Evolutionary conservation across 345 rosid genomes (phyloP), one percentile per base, ranked within the genome.

Genomic region (Syzygium aqueum): DNA sequence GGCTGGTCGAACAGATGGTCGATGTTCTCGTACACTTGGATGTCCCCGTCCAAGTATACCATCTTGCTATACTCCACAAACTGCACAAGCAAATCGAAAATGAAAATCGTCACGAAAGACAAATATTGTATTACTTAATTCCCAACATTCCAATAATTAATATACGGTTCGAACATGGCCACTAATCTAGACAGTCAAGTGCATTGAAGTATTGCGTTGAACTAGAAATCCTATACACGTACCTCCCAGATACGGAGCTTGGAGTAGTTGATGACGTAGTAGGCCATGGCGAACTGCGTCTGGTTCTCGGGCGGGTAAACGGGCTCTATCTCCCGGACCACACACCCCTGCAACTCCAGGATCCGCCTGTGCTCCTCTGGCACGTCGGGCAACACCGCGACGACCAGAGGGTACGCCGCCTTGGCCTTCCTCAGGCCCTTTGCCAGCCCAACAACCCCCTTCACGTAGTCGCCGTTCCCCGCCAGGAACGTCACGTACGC

Each of bases 201-300:
- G 65, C 65, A 59, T 59, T 59, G 27, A 59, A 59, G 65, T 59
- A 59, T 27, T 59, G 28, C 65, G 11, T 27, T 59, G 30, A 59
- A 59, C 65, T 28, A 84, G 85, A 53, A 73, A 73, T 73, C 9
- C 43, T 3, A 28, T 4, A 84, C 12, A 1, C 85, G 85, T 90
- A 96, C 99, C 95, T 95, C 94, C 99, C 99, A 97, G 52, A 97
- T 95, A 56, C 98, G 98, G 40, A 97, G 98, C 87, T 97, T 97
- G 86, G 98, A 95, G 92, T 97, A 96, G 89, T 96, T 97, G 89
- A 97, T 96, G 89, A 97, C 98, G 86, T 97, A 97, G 86, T 97
- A 94, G 33, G 98, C 94, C 99, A 97, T 94, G 77, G 99, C 96
- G 85, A 93, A 97, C 86, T 91, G 92, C 49, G 98, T 95, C 85